Conservation (phyloP, 2,329 filamentous ascomycete genomes). For the Hypoxylon sp. region DNA sequence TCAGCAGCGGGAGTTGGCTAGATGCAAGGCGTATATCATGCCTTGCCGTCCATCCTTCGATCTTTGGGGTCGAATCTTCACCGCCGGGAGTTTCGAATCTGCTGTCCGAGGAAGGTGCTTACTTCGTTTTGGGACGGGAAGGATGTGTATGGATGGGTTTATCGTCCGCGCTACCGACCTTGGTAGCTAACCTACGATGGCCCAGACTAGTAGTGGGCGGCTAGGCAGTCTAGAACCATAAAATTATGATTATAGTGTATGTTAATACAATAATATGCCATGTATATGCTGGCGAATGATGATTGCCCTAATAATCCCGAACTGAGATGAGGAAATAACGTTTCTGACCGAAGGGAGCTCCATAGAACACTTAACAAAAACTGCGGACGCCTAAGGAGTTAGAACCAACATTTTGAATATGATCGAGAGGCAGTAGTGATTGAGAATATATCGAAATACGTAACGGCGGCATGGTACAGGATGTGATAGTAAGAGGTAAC, state of each 20-base stretch:
- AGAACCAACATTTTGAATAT: constrained; percentile 15
- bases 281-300: constrained; percentile 30
- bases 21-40: constrained; percentile 26
- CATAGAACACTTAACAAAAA: constrained; percentile 23
- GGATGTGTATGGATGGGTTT: constrained; percentile 10
- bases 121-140: constrained; percentile 12
- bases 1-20: constrained; percentile 35
- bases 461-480: constrained; percentile 23
- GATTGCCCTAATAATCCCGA: constrained; percentile 24
- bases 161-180: constrained; percentile 15
- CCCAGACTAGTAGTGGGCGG: constrained; percentile 19
- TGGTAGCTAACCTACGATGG: constrained; percentile 4
- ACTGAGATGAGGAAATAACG: constrained; percentile 26
- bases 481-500: neutral
- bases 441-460: constrained; percentile 15
- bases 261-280: constrained; percentile 28
- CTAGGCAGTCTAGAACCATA: constrained; percentile 18
- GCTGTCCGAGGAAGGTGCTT: constrained; percentile 9
- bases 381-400: constrained; percentile 2
- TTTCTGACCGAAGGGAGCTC: constrained; percentile 34
- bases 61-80: constrained; percentile 27
- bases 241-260: constrained; percentile 21
- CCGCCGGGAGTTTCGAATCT: constrained; percentile 38
- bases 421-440: constrained; percentile 4
- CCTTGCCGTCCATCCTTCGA: constrained; percentile 14